Base-by-base conservation (phyloP, 106 monocot species). In the Apostasia shenzhenica region DNA sequence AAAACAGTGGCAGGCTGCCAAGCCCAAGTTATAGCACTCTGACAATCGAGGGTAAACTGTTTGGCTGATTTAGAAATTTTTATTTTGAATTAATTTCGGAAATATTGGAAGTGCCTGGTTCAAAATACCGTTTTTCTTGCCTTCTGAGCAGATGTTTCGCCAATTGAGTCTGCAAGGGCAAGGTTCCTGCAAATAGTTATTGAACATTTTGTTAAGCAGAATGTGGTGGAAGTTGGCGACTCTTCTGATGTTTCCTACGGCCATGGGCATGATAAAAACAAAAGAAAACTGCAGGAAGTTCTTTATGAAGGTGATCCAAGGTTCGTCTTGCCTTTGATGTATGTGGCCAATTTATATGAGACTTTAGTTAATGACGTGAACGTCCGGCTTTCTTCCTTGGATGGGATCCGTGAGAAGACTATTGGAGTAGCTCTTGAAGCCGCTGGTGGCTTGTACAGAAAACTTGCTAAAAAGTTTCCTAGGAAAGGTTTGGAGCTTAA, bases 401-500 rank as follows among this genome's bases (percentile, higher is more conserved):
- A 70, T 57, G 95, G 85, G 14, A 72, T 86, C 65, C 88, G 91
- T 46, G 94, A 88, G 63, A 88, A 86, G 76, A 95, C 81, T 38
- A 91, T 95, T 77, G 91, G 91, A n/a, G 91, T 95, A 50, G 91
- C 94, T 69, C 88, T 95, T 66, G 94, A 95, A 85, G 91, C 94
- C 59, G 88, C 94, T 62, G 94, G 91, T 68, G 94, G 94, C 6
- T 83, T 95, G 72, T 91, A 91, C 59, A 91, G 94, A 73, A 91
- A 62, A 69, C 75, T 95, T 14, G 81, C 85, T 14, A 88, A 84
- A 59, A 91, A 85, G 53, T 97, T 92, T 59, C 92, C 92, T 13
- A 79, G 80, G 51, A 92, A 86, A 89, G 95, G 95, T 97, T 50
- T 61, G 63, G 5, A 51, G 14, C 1, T 54, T 12, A 0, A 63